Conservation (phyloP, 176 grass and related monocot species). For the Themeda triandra region DNA sequence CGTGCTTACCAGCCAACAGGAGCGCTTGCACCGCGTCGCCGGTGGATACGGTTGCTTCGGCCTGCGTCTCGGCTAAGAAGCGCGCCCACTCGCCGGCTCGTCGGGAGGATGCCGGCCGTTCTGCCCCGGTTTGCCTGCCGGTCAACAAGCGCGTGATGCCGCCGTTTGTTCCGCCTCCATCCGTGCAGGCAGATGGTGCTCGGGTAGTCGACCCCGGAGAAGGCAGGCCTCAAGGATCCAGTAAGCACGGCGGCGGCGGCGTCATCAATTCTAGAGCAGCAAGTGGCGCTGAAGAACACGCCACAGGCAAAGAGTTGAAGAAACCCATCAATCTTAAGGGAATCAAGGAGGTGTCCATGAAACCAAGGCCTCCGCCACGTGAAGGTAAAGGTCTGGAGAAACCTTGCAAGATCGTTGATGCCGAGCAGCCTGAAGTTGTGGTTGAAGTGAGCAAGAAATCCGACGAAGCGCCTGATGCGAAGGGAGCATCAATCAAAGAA, state of each 20-base stretch:
- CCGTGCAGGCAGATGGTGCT: background rate
- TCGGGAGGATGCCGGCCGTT: background rate
- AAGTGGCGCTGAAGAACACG: background rate
- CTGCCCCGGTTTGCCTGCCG: background rate
- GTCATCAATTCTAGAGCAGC: background rate
- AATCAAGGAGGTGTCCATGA: background rate
- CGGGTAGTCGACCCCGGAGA: background rate
- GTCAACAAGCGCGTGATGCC: slow-evolving; percentile 26
- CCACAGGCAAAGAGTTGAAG: background rate
- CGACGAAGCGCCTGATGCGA: background rate
- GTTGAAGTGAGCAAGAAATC: background rate
- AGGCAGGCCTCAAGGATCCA: slow-evolving; percentile 2
- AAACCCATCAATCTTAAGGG: background rate
- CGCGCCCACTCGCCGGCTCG: background rate
- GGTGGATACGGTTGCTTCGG: background rate
- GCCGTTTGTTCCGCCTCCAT: slow-evolving; percentile 19
- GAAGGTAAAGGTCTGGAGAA: slow-evolving; percentile 6
- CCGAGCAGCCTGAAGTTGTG: background rate
- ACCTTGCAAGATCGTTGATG: background rate
- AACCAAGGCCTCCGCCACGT: background rate
- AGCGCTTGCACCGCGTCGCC: background rate
- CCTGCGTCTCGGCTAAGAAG: slow-evolving; percentile 18
- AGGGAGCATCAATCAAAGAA: background rate
- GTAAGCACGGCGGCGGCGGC: background rate
- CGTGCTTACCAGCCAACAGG: background rate